Percentiles rank a stretch among this genome's conserved stretches.
Evolutionary conservation across 2,329 filamentous ascomycete genomes (phyloP).

Genomic region (Diatrype stigma): DNA sequence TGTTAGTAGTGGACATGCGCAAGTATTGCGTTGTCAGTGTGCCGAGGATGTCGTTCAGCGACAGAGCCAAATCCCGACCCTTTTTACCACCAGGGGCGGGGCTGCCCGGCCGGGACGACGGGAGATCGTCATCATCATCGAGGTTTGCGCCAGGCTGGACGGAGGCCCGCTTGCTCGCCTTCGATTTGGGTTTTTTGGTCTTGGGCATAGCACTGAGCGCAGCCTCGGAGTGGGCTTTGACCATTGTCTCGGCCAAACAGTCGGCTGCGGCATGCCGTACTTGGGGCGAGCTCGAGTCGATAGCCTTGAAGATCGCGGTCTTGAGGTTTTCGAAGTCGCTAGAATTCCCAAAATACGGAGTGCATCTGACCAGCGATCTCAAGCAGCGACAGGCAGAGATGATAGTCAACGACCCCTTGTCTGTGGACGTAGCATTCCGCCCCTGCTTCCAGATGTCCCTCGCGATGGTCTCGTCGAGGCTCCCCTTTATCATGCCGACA

Average conservation of each 20-base stretch:
- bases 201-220: slow-evolving; percentile 46
- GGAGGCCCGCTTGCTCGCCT: slow-evolving; percentile 51
- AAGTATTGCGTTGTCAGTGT: slow-evolving; percentile 79
- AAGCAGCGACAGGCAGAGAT: slow-evolving; percentile 75
- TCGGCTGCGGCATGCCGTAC: slow-evolving; percentile 84
- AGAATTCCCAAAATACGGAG: slow-evolving; percentile 79
- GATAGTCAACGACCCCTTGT: slow-evolving; percentile 81
- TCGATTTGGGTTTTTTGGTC: slow-evolving; percentile 61
- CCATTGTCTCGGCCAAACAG: slow-evolving; percentile 76
- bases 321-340: slow-evolving; percentile 89
- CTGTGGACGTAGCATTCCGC: slow-evolving; percentile 67
- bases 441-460: slow-evolving; percentile 92
- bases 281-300: slow-evolving; percentile 70
- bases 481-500: slow-evolving; percentile 66
- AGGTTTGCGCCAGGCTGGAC: slow-evolving; percentile 58
- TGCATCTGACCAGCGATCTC: slow-evolving; percentile 66
- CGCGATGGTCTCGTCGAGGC: slow-evolving; percentile 79
- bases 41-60: slow-evolving; percentile 72
- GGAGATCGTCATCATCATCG: slow-evolving; percentile 68
- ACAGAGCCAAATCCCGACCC: slow-evolving; percentile 67
- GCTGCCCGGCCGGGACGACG: slow-evolving; percentile 62
- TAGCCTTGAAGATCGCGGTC: slow-evolving; percentile 75
- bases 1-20: slow-evolving; percentile 72
- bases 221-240: slow-evolving; percentile 71
- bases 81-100: slow-evolving; percentile 64